These are phyloP conservation scores for Arabis alpina DNA, from an alignment of 345 rosid genomes.

Conservation along the genomic window DNA sequence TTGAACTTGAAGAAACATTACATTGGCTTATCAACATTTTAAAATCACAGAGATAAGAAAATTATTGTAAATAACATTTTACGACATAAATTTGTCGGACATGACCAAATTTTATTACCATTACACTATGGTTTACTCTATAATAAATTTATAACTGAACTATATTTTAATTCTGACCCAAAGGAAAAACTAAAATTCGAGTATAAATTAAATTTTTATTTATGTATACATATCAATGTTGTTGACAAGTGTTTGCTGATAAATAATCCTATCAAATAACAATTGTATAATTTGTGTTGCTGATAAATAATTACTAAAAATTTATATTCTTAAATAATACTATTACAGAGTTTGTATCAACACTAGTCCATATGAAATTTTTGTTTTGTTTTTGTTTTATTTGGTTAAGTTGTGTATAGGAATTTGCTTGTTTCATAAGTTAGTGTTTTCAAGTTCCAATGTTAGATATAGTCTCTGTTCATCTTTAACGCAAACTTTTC, in stretches of 20 bases:
- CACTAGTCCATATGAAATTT: not conserved
- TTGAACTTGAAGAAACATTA: too few relatives aligned
- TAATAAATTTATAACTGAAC: too few relatives aligned
- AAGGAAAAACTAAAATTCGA: too few relatives aligned
- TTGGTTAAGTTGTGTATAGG: not conserved
- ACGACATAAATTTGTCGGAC: too few relatives aligned
- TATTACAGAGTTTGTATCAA: constrained; percentile 4
- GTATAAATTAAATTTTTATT: too few relatives aligned
- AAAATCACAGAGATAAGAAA: too few relatives aligned
- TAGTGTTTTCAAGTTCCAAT: constrained; percentile 32
- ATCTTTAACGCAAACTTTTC: constrained; percentile 4
- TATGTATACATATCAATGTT: too few relatives aligned
- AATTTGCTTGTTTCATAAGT: constrained; percentile 8
- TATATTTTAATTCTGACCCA: too few relatives aligned
- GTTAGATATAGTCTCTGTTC: constrained; percentile 19
- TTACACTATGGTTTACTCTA: too few relatives aligned
- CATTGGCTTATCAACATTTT: too few relatives aligned
- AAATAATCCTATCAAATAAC: not conserved
- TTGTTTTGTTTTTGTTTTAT: not conserved
- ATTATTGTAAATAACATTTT: too few relatives aligned
- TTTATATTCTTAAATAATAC: not conserved
- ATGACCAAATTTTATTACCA: too few relatives aligned
- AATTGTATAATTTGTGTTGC: not conserved
- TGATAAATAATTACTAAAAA: not conserved
- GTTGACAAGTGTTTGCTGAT: not conserved